Conservation (phyloP, 345 rosid genomes). For the Rhodomyrtus tomentosa region DNA sequence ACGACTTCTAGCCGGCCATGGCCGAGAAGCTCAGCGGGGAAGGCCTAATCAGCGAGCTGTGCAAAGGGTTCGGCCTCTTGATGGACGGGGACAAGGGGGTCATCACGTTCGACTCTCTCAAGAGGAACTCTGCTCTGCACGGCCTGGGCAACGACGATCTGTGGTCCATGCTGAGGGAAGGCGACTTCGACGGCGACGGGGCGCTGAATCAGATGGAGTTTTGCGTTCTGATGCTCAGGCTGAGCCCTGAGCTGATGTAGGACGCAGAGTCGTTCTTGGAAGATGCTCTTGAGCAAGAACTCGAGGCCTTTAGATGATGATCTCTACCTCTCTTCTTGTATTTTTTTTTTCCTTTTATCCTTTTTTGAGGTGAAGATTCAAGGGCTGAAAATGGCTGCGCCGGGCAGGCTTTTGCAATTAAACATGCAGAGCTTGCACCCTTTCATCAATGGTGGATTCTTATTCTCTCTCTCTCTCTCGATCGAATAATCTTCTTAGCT, state of each 20-base stretch:
- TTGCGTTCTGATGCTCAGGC: slow-evolving; percentile 44
- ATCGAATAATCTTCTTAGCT: background rate
- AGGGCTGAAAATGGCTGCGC: background rate
- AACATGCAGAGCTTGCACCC: background rate
- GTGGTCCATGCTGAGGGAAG: slow-evolving; percentile 33
- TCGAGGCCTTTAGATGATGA: background rate
- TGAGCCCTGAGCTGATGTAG: slow-evolving; percentile 45
- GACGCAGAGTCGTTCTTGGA: slow-evolving; percentile 23
- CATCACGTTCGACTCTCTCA: slow-evolving; percentile 37
- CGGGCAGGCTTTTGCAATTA: background rate
- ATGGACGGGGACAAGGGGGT: slow-evolving; percentile 30
- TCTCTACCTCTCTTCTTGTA: background rate
- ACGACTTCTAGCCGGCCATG: slow-evolving; percentile 38
- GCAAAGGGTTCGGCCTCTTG: slow-evolving; percentile 33
- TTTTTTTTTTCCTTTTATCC: background rate
- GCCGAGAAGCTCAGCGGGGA: slow-evolving; percentile 31
- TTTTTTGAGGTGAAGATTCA: background rate
- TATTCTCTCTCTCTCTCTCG: background rate
- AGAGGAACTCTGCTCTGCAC: slow-evolving; percentile 25
- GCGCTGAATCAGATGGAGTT: slow-evolving; percentile 40
- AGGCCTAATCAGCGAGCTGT: slow-evolving; percentile 34
- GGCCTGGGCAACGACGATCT: slow-evolving; percentile 27
- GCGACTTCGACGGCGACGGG: slow-evolving; percentile 41
- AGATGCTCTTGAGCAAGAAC: slow-evolving; percentile 8
- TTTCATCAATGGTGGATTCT: background rate